Base-by-base conservation (phyloP, 108 stramenopile genomes). In the Cylindrotheca closterium region DNA sequence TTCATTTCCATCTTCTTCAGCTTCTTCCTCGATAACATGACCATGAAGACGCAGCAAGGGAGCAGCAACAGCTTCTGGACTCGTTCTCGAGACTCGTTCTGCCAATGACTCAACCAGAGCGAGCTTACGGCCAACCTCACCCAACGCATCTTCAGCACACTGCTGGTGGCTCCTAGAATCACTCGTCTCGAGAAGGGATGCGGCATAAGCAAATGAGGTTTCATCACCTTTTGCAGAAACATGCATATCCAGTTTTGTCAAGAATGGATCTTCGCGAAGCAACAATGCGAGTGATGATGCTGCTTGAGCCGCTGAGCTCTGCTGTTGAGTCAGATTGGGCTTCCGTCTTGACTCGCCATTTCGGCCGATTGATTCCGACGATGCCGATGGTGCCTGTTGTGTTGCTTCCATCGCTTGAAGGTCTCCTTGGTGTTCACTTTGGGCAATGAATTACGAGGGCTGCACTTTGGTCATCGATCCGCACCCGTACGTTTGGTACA, bases 61-160 rank as follows among this genome's bases (percentile, higher is more conserved):
- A 18, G 79, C 91, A 10, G 91, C 86, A 33, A 92, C 82, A n/a
- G 78, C 78, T 63, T 85, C 88, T 1, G 91, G 91, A 29, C 66
- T 70, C 32, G 88, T 88, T 30, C 91, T 60, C 10, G 83, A 82
- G 0, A 92, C 68, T 32, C 88, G 70, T 33, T 86, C 86, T 24
- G 86, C 82, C 70, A 92, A 63, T 51, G 84, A 84, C 58, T 84
- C 82, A 47, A 92, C 91, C 58, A 92, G 60, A 15, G 83, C 79
- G 32, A 88, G 70, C 55, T 89, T 89, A 1, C 88, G 84, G 31
- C 89, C 84, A n/a, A 92, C 91, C 55, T 92, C 88, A 27, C 78
- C 82, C 67, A 92, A 59, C 10, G 88, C 88, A 29, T 79, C 83
- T 31, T 83, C 81, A 21, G 91, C 91, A 17, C 65, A 48, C 32